Conservation (phyloP, 352 stramenopile genomes). For the Globisporangium sylvaticum region DNA sequence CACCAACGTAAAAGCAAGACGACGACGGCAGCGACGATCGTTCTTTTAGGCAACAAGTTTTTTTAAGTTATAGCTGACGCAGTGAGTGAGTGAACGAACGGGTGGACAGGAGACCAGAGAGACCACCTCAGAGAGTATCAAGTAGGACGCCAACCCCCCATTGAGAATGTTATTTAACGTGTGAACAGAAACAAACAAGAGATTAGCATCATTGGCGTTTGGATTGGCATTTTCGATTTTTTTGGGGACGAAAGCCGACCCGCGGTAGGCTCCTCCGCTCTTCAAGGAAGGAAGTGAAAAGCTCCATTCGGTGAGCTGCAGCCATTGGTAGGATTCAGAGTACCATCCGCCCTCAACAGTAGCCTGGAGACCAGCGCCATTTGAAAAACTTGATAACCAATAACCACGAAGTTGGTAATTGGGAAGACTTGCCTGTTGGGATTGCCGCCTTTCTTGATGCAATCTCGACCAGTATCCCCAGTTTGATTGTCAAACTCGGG, state of each 20-base stretch:
- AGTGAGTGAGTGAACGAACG: background rate
- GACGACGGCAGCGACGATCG: background rate
- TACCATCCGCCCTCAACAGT: no score
- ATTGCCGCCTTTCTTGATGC: no score
- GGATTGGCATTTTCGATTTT: background rate
- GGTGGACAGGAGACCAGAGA: background rate
- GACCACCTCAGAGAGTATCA: background rate
- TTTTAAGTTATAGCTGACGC: conserved; percentile 8
- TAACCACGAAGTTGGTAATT: no score
- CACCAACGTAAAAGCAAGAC: no score
- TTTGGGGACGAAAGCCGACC: background rate
- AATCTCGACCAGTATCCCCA: background rate
- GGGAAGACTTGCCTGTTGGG: no score
- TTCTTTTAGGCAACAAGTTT: background rate
- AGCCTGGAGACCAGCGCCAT: no score
- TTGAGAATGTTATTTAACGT: conserved; percentile 10
- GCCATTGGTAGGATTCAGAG: no score
- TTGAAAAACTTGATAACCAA: no score
- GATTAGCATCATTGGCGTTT: no score
- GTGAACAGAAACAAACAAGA: background rate
- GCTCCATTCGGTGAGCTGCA: no score
- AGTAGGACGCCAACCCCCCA: background rate
- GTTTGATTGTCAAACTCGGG: background rate
- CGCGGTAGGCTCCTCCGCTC: no score
- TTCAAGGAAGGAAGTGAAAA: no score